A percentile compares a stretch with the other conserved stretches of the same genome.
Evolutionary conservation across 352 stramenopile genomes (phyloP).

Genomic region (Phytophthora syringae): DNA sequence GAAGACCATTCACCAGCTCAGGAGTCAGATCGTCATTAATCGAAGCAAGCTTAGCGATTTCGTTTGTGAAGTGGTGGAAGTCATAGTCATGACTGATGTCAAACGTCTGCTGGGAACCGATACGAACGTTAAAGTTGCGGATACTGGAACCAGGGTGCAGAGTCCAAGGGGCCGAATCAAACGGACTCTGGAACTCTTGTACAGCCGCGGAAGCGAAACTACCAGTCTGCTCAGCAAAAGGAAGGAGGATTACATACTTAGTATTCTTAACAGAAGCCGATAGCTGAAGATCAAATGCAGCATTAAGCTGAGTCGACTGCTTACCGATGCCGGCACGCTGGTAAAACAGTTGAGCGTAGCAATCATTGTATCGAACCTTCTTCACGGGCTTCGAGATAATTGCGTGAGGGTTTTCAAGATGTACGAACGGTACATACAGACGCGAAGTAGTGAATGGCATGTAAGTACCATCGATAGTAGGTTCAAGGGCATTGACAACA

Average conservation of each 20-base stretch:
- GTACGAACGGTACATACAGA: slow-evolving; percentile 6
- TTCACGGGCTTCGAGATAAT: slow-evolving; percentile 12
- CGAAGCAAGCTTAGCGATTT: slow-evolving; percentile 25
- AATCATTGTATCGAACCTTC: slow-evolving; percentile 1
- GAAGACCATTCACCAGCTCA: slow-evolving; percentile 26
- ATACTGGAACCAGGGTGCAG: slow-evolving; percentile 11
- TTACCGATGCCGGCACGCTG: neutral
- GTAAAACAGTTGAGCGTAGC: neutral
- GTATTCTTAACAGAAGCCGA: neutral
- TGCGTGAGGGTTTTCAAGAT: slow-evolving; percentile 3
- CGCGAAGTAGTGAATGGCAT: slow-evolving; percentile 11
- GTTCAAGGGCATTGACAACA: slow-evolving; percentile 8
- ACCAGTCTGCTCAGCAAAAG: neutral
- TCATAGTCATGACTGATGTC: slow-evolving; percentile 31
- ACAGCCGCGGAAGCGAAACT: neutral
- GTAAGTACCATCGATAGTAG: slow-evolving; percentile 13
- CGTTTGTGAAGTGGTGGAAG: slow-evolving; percentile 19
- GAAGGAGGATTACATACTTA: neutral
- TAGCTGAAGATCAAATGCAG: neutral
- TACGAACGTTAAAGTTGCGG: slow-evolving; percentile 21
- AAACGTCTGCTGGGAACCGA: slow-evolving; percentile 27
- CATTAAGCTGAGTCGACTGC: slow-evolving; percentile 1
- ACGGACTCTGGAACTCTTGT: slow-evolving; percentile 12
- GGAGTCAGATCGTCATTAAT: slow-evolving; percentile 34
- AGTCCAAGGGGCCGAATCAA: slow-evolving; percentile 17